Percentiles rank a stretch among this genome's conserved stretches.
phyloP scores from a whole-genome alignment of 2,329 filamentous ascomycete species.

The Fusarium coffeatum region DNA sequence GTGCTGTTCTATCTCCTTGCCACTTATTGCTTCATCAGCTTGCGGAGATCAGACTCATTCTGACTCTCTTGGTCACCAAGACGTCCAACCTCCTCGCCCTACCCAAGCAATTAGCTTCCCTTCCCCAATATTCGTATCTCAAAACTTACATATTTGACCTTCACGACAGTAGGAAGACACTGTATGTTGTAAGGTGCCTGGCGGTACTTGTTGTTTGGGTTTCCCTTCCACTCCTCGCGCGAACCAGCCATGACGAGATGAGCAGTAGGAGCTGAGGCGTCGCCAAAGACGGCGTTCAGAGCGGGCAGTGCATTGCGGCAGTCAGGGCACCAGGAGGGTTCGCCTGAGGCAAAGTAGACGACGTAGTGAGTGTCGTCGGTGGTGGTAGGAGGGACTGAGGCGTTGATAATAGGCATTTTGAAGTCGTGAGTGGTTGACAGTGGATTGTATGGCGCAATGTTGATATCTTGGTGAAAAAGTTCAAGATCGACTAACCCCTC shows the following conservation, averaged over 20 bases:
- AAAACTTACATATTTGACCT: slow-evolving; percentile 40
- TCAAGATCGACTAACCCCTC: background rate
- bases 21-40: slow-evolving; percentile 17
- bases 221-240: slow-evolving; percentile 42
- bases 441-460: background rate
- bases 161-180: slow-evolving; percentile 46
- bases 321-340: slow-evolving; percentile 49
- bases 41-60: slow-evolving; percentile 43
- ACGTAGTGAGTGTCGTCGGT: slow-evolving; percentile 45
- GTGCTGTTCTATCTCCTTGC: too few relatives aligned
- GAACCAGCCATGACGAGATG: slow-evolving; percentile 45
- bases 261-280: slow-evolving; percentile 40
- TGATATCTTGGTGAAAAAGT: background rate
- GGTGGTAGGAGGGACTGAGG: slow-evolving; percentile 41
- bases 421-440: background rate
- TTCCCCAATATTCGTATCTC: fast-evolving
- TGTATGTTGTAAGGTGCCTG: slow-evolving; percentile 43
- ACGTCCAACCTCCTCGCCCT: slow-evolving; percentile 46
- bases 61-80: slow-evolving; percentile 46
- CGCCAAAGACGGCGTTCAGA: slow-evolving; percentile 41
- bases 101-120: background rate
- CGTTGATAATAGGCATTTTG: slow-evolving; percentile 46
- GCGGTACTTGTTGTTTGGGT: slow-evolving; percentile 45
- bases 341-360: slow-evolving; percentile 48
- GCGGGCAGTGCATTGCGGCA: slow-evolving; percentile 45